A percentile compares a stretch with the other conserved stretches of the same genome.
Evolutionary conservation across 441 rosid genomes (phyloP).

Genomic region (Geranium incanum): DNA sequence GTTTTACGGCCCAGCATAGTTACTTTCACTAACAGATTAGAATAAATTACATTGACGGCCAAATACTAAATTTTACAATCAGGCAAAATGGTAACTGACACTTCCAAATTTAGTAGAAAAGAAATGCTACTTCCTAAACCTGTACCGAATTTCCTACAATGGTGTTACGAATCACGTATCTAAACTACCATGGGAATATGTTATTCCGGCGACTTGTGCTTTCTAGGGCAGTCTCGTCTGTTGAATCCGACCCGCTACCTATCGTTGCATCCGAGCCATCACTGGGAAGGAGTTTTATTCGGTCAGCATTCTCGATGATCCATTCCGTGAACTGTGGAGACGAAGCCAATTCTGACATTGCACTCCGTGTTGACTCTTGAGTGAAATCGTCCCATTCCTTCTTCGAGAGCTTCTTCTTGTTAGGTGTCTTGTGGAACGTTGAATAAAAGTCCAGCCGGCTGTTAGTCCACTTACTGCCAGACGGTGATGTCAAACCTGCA

Average conservation of each 20-base stretch:
- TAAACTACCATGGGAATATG: constrained; percentile 34
- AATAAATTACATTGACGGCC: no score
- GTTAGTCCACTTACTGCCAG: constrained; percentile 17
- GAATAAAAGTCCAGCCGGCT: constrained; percentile 50
- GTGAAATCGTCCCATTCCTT: constrained; percentile 78
- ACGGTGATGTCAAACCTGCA: constrained; percentile 34
- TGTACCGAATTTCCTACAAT: constrained; percentile 12
- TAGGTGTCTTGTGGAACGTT: constrained; percentile 52
- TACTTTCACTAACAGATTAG: no score
- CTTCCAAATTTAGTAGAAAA: not conserved
- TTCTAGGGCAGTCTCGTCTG: constrained; percentile 35
- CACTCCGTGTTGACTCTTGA: constrained; percentile 63
- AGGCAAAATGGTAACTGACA: no score
- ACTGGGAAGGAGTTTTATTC: constrained; percentile 52
- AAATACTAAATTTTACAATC: no score
- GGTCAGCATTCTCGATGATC: constrained; percentile 59
- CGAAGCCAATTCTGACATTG: constrained; percentile 62
- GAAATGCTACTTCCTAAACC: constrained; percentile 13
- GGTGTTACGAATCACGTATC: not conserved
- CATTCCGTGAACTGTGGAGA: constrained; percentile 70
- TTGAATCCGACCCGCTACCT: constrained; percentile 60
- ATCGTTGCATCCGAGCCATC: constrained; percentile 42
- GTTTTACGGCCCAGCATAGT: no score
- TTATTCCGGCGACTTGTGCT: constrained; percentile 27
- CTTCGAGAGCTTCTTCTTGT: constrained; percentile 49